These are phyloP conservation scores for Apophysomyces ossiformis DNA, from an alignment of 371 early-diverging fungal genomes.

Conservation along the genomic window DNA sequence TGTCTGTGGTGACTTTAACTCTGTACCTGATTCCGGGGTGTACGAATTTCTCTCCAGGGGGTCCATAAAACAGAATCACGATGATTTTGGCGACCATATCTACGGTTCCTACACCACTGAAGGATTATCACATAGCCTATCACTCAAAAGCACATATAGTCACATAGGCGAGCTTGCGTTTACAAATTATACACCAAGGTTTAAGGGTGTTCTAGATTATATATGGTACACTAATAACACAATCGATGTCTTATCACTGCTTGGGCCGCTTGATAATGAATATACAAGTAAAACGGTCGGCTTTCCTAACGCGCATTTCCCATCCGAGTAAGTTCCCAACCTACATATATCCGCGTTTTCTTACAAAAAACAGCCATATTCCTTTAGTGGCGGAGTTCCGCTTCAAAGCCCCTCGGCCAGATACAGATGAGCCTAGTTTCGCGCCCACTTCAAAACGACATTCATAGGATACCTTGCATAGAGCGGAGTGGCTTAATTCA, in stretches of 20 bases:
- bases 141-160: constrained; percentile 83
- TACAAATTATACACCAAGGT: constrained; percentile 95
- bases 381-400: neutral
- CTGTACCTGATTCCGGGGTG: constrained; percentile 90
- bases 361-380: neutral
- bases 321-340: constrained; percentile 77
- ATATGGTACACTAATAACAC: constrained; percentile 91
- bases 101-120: constrained; percentile 90
- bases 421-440: neutral
- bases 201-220: constrained; percentile 96
- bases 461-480: neutral
- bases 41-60: constrained; percentile 86
- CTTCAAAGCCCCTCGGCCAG: neutral
- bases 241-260: constrained; percentile 78
- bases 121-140: constrained; percentile 81
- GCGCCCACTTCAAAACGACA: neutral
- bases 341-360: neutral
- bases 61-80: constrained; percentile 75
- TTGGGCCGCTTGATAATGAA: constrained; percentile 86
- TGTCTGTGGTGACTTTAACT: constrained; percentile 99
- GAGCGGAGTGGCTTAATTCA: neutral
- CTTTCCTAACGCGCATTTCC: constrained; percentile 94
- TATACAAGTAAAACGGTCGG: constrained; percentile 85
- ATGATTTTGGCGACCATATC: constrained; percentile 79
- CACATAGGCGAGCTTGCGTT: constrained; percentile 80